Conservation (phyloP, 2,329 filamentous ascomycete species). For the Diplodia mutila region DNA sequence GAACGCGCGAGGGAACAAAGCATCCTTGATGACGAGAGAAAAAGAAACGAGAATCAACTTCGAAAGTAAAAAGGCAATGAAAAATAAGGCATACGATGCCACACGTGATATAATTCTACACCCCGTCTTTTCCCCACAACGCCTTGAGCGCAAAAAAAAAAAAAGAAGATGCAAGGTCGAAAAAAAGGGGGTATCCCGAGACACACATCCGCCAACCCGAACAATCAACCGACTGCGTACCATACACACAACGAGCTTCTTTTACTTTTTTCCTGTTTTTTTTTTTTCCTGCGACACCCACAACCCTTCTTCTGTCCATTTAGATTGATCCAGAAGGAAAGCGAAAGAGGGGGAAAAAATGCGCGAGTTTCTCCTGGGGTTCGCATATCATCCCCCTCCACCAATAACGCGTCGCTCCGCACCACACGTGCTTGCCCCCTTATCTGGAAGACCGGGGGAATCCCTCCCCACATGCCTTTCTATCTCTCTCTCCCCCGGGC, state of each 20-base stretch:
- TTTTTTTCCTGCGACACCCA: background rate
- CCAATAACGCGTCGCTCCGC: background rate
- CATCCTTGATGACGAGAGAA: background rate
- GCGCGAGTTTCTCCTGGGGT: too few species aligned
- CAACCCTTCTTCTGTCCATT: background rate
- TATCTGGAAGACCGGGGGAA: background rate
- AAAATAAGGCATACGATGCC: constrained; percentile 10
- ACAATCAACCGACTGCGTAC: background rate
- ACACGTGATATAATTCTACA: background rate
- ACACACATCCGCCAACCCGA: background rate
- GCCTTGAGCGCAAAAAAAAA: background rate
- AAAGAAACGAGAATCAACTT: background rate
- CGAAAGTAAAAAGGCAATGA: background rate
- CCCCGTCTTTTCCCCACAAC: constrained; percentile 15
- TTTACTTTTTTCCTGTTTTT: background rate
- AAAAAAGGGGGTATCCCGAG: constrained; percentile 20
- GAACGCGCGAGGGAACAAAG: background rate
- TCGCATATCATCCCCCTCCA: background rate
- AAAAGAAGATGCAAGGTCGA: background rate
- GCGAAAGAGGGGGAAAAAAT: background rate
- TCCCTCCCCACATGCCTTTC: background rate
- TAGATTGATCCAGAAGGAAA: background rate
- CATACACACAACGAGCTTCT: background rate
- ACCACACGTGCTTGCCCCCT: constrained; percentile 6
- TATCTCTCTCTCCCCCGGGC: background rate